These are phyloP conservation scores for Globisporangium alternatum DNA, from an alignment of 352 stramenopile species.

Conservation along the genomic window DNA sequence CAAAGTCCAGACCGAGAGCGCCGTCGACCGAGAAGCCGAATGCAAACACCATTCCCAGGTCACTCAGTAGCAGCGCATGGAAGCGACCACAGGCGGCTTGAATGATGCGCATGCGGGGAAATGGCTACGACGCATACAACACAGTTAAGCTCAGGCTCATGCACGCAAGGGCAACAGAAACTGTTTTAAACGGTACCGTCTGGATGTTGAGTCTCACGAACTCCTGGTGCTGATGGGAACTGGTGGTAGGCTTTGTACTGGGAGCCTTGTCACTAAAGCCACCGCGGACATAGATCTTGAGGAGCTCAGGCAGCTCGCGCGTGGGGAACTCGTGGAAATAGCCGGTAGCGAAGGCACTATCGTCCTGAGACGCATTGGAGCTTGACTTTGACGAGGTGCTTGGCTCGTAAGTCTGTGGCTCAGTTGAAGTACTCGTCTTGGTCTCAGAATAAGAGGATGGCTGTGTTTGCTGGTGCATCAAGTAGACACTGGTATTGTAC, in stretches of 20 bases:
- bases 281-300: constrained; percentile 17
- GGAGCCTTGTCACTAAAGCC: constrained; percentile 3
- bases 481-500: not conserved
- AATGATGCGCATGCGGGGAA: constrained; percentile 56
- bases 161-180: not conserved
- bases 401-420: not conserved
- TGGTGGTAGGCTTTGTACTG: no score
- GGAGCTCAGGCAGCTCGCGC: constrained; percentile 16
- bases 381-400: not conserved
- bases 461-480: constrained; percentile 1
- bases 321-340: not conserved
- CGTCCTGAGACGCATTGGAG: not conserved
- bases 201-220: constrained; percentile 12
- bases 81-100: constrained; percentile 55
- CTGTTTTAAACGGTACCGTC: constrained; percentile 25
- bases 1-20: constrained; percentile 37
- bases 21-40: constrained; percentile 52
- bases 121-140: constrained; percentile 26
- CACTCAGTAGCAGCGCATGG: constrained; percentile 62
- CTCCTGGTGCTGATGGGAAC: not conserved
- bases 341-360: not conserved
- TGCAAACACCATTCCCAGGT: constrained; percentile 61
- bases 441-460: not conserved
- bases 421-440: not conserved
- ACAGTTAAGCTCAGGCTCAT: not conserved